phyloP scores from a whole-genome alignment of 2,329 filamentous ascomycete genomes.

The Penicillium capsulatum region DNA sequence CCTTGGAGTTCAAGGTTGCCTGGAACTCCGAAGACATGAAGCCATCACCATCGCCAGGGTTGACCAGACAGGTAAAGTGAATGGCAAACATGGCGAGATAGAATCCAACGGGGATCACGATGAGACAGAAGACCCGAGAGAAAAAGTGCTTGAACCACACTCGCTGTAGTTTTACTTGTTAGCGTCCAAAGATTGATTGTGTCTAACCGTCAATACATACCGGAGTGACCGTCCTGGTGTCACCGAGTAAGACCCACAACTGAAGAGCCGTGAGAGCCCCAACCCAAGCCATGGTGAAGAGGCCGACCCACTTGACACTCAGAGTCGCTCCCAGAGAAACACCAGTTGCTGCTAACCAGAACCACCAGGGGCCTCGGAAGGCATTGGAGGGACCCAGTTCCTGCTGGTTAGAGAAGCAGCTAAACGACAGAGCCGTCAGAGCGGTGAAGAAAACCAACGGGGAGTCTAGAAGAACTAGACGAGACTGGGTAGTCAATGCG shows the following conservation, averaged over 20 bases:
- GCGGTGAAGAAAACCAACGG: slow-evolving; percentile 91
- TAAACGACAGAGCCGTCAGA: slow-evolving; percentile 83
- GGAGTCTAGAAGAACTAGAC: slow-evolving; percentile 92
- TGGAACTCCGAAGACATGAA: slow-evolving; percentile 99
- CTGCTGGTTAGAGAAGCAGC: slow-evolving; percentile 93
- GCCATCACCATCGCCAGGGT: slow-evolving; percentile 94
- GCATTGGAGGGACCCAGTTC: slow-evolving; percentile 85
- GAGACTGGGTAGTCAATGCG: slow-evolving; percentile 88
- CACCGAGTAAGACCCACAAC: slow-evolving; percentile 91
- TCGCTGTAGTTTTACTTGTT: slow-evolving; percentile 41
- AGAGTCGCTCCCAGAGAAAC: slow-evolving; percentile 82
- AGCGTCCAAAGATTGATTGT: slow-evolving; percentile 15
- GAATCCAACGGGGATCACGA: slow-evolving; percentile 81
- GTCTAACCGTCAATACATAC: slow-evolving; percentile 37
- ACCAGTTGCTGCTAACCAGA: slow-evolving; percentile 86
- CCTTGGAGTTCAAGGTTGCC: slow-evolving; percentile 91
- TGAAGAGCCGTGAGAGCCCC: slow-evolving; percentile 85
- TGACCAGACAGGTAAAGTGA: slow-evolving; percentile 87
- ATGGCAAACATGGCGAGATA: slow-evolving; percentile 98
- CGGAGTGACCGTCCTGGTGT: slow-evolving; percentile 77
- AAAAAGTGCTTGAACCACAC: slow-evolving; percentile 92
- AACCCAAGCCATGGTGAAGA: slow-evolving; percentile 99
- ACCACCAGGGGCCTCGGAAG: slow-evolving; percentile 92
- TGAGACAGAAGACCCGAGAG: slow-evolving; percentile 83
- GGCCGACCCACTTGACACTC: slow-evolving; percentile 97